These are phyloP conservation scores for Leishmania braziliensis DNA, from an alignment of 208 protist species.

Conservation along the genomic window DNA sequence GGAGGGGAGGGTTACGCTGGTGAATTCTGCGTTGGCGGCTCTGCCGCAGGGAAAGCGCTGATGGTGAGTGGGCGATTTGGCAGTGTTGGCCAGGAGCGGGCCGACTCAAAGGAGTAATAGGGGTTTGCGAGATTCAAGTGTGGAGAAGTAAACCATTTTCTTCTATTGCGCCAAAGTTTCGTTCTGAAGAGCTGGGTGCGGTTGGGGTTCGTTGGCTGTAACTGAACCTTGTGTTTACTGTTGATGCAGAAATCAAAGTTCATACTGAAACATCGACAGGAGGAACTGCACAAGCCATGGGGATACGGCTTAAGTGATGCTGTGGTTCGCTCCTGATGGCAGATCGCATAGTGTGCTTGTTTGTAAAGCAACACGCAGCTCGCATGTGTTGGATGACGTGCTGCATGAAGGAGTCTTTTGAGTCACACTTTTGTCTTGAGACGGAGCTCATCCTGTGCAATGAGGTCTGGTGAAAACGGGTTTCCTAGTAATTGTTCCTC, in stretches of 20 bases:
- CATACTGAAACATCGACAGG: not conserved
- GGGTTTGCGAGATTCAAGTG: not conserved
- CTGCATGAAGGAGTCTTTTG: not conserved
- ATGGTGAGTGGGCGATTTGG: not conserved
- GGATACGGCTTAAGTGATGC: not conserved
- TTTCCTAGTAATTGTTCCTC: not conserved
- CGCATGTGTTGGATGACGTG: not conserved
- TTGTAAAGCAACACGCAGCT: not conserved
- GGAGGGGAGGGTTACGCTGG: not conserved
- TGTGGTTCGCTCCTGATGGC: not conserved
- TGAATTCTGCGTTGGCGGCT: not conserved
- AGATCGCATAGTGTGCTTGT: not conserved
- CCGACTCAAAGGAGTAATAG: not conserved
- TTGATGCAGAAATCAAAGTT: not conserved
- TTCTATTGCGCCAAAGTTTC: not conserved
- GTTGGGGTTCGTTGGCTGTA: not conserved
- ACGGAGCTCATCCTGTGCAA: not conserved
- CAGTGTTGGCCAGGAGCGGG: not conserved
- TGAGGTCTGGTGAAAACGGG: not conserved
- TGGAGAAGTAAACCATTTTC: not conserved
- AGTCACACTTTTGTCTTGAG: not conserved
- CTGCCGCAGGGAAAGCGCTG: not conserved
- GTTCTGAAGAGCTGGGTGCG: not conserved
- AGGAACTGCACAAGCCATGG: not conserved
- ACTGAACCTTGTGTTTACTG: not conserved